Evolutionary conservation across 2,329 filamentous ascomycete genomes (phyloP).

Genomic region (Penicillium sp.): DNA sequence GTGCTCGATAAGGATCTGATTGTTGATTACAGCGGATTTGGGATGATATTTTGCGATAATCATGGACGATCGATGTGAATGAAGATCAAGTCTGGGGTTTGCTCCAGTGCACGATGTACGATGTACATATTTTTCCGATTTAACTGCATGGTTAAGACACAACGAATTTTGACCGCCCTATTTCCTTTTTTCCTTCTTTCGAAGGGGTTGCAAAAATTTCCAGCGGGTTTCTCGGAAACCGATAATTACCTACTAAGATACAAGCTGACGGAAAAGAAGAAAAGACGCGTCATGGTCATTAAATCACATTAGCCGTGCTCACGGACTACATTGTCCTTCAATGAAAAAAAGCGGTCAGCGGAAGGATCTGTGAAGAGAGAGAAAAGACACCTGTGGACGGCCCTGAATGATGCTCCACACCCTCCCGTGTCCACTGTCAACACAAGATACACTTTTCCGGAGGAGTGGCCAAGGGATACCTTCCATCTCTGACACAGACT

Average conservation of each 20-base stretch:
- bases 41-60: background rate
- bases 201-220: slow-evolving; percentile 5
- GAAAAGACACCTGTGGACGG: background rate
- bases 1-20: slow-evolving; percentile 10
- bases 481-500: background rate
- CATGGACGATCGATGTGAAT: background rate
- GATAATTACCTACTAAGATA: background rate
- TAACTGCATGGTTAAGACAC: background rate
- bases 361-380: no score
- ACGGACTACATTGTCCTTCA: slow-evolving; percentile 7
- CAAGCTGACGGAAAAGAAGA: background rate
- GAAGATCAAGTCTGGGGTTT: slow-evolving; percentile 1
- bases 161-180: slow-evolving; percentile 12
- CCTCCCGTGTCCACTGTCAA: slow-evolving; percentile 20
- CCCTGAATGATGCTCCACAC: slow-evolving; percentile 5
- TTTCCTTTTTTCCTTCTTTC: background rate
- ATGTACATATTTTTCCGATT: slow-evolving; percentile 14
- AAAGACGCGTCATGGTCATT: slow-evolving; percentile 23
- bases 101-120: no score
- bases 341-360: slow-evolving; percentile 15
- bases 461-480: slow-evolving; percentile 6
- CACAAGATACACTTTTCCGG: slow-evolving; percentile 16
- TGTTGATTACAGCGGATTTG: slow-evolving; percentile 1
- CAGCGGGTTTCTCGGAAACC: slow-evolving; percentile 23
- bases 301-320: slow-evolving; percentile 15